phyloP scores from a whole-genome alignment of 164 flowering plant genomes.

The Vitis rotundifolia region DNA sequence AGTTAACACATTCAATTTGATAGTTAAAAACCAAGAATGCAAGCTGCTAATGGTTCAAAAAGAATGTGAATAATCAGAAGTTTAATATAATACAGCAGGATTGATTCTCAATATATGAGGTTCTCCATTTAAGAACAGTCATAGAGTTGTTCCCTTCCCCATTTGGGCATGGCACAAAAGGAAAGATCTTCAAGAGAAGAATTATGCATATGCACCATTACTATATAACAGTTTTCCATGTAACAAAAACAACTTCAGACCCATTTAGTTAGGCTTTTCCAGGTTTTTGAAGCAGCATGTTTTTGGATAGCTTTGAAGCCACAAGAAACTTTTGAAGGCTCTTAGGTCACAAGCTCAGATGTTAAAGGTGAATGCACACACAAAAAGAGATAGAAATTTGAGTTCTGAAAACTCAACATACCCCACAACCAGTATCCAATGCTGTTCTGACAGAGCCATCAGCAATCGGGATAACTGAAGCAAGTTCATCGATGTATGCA shows the following conservation, averaged over 20 bases:
- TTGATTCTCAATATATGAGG: no score
- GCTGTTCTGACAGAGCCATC: conserved; percentile 92
- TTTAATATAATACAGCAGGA: no score
- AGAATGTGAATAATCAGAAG: no score
- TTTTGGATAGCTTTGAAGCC: not conserved
- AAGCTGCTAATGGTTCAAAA: no score
- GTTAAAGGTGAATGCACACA: not conserved
- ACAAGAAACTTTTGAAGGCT: not conserved
- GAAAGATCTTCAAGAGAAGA: no score
- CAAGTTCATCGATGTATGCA: conserved; percentile 93
- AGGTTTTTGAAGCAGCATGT: not conserved
- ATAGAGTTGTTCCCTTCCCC: no score
- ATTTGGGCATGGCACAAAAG: no score
- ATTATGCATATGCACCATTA: no score
- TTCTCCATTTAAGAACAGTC: no score
- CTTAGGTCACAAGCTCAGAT: not conserved
- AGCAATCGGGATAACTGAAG: conserved; percentile 77
- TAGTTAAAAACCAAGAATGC: no score
- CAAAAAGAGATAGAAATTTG: not conserved
- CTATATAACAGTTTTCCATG: not conserved
- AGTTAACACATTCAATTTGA: no score
- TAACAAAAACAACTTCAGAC: not conserved
- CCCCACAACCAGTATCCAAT: conserved; percentile 97
- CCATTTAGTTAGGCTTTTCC: not conserved
- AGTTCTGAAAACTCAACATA: conserved; percentile 31